Conservation (phyloP, 495 filamentous ascomycete species). For the Daldinia bambusicola region DNA sequence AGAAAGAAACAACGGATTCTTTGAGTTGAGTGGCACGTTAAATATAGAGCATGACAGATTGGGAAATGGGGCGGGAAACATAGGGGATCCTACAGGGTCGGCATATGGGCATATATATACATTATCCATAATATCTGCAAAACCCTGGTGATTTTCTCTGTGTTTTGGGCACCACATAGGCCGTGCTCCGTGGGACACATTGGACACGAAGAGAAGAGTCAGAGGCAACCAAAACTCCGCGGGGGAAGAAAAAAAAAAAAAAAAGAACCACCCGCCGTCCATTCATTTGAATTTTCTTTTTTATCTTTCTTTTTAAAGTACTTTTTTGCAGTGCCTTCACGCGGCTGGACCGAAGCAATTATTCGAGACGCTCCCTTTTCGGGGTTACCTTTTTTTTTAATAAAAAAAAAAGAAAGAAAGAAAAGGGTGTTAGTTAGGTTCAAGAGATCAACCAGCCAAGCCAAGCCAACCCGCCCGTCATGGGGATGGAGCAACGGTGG, state of each 20-base stretch:
- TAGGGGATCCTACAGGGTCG: constrained; percentile 1
- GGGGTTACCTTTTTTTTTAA: too few relatives aligned
- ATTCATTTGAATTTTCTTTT: neutral
- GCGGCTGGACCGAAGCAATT: neutral
- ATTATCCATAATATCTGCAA: neutral
- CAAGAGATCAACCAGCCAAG: neutral
- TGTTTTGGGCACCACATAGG: neutral
- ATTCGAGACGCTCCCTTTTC: neutral
- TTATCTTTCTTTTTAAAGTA: too few relatives aligned
- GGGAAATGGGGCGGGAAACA: neutral
- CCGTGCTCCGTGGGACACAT: neutral
- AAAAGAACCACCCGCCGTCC: neutral
- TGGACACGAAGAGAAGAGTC: neutral
- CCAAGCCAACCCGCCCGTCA: constrained; percentile 11
- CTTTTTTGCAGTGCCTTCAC: neutral
- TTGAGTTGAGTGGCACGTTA: neutral
- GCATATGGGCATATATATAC: neutral
- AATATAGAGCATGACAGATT: neutral
- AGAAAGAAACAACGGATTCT: neutral
- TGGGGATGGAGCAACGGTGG: constrained; percentile 38
- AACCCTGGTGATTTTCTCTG: constrained; percentile 5
- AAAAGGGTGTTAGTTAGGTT: too few relatives aligned
- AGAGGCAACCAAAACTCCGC: neutral
- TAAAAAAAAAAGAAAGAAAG: too few relatives aligned
- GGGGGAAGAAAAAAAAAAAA: neutral